Evolutionary conservation across 2,329 filamentous ascomycete species (phyloP), one percentile per base, ranked within the genome.

Genomic region (Penicillium sumatraense): DNA sequence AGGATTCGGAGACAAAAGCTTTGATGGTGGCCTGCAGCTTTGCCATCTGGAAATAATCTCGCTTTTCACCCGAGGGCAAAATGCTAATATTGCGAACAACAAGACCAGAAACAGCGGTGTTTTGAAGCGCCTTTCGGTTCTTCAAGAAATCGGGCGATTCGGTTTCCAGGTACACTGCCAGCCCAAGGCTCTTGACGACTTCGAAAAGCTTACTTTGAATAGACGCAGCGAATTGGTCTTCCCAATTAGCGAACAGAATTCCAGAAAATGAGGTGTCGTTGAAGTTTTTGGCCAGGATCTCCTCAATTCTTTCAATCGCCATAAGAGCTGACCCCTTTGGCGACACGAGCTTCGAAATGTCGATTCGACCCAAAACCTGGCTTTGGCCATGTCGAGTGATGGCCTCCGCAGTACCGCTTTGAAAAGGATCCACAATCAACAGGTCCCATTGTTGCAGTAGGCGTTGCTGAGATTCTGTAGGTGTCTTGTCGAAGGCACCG

Each of bases 1-100:
- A 78, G n/a, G 77, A 70, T 60, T 80, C 76, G 6, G 76, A 75
- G 8, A 78, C 77, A 48, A 79, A 75, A 4, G 78, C 75, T 52
- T 79, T 76, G 55, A 79, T 72, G 0, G 78, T 76, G 8, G 70
- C 56, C 35, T 73, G 72, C 58, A 80, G 64, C 13, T 71, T 63
- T 21, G 62, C 54, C 72, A 80, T 75, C 38, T 77, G 72, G 54
- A 78, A 79, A 59, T 78, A 79, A 53, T 80, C 74, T 5, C 75
- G 69, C 46, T 73, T 75, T 36, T 78, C 71, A 10, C 77, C 77
- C 16, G 73, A 63, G 1, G 70, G 64, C 24, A 76, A 59, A 55
- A 78, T 77, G 11, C 73, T 76, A 3, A 69, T 75, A 59, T 79
- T 80, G 16, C 69, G 67, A 51, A 76, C 67, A 1, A 79, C 70